These are phyloP conservation scores for Cenchrus americanus DNA, from an alignment of 176 grass and related monocot species.

Conservation along the genomic window DNA sequence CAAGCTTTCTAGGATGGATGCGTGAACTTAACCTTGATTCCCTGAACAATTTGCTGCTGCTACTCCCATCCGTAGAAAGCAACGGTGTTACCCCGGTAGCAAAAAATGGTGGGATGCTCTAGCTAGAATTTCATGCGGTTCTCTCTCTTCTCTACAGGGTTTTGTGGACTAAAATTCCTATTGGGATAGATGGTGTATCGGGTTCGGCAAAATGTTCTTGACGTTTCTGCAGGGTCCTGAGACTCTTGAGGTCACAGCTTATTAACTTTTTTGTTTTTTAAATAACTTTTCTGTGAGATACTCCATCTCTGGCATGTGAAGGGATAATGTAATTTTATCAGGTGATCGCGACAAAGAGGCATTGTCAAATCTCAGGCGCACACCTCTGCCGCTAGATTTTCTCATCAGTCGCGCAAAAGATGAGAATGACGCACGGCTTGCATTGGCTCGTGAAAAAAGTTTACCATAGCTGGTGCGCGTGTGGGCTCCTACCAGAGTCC, in stretches of 20 bases:
- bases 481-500: background rate
- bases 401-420: background rate
- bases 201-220: background rate
- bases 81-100: background rate
- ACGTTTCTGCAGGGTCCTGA: background rate
- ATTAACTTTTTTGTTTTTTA: background rate
- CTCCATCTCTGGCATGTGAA: background rate
- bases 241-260: background rate
- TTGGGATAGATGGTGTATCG: background rate
- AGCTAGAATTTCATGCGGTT: background rate
- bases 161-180: background rate
- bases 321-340: conserved; percentile 38
- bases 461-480: background rate
- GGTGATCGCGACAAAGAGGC: conserved; percentile 9
- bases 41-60: background rate
- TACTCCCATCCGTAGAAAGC: too few species aligned
- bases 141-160: too few species aligned
- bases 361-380: background rate
- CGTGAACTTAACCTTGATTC: background rate
- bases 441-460: background rate
- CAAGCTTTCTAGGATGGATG: background rate
- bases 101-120: background rate
- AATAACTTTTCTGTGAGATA: background rate
- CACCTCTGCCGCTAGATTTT: background rate
- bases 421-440: background rate